phyloP scores from a whole-genome alignment of 306 rosid genomes.

The Acacia crassicarpa region DNA sequence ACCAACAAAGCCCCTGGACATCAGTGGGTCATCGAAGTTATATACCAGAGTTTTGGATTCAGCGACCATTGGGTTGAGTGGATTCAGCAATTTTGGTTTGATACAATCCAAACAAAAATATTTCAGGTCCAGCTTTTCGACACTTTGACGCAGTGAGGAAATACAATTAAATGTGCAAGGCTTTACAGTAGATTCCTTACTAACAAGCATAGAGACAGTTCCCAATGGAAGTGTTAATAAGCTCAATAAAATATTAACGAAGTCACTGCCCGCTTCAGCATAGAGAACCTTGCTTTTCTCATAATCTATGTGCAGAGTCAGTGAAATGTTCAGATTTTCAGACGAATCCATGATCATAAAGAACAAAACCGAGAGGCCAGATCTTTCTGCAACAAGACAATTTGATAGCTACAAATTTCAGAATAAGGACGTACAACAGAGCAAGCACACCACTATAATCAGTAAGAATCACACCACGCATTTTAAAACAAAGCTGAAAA shows the following conservation, averaged over 20 bases:
- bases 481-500: no score
- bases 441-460: no score
- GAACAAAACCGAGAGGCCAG: background rate
- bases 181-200: background rate
- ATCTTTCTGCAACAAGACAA: background rate
- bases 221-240: background rate
- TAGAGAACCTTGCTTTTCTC: background rate
- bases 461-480: no score
- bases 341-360: background rate
- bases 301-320: background rate
- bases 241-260: background rate
- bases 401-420: background rate
- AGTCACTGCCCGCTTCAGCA: background rate
- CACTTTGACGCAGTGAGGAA: background rate
- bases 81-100: background rate
- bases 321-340: background rate
- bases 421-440: no score
- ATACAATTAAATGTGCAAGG: background rate
- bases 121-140: background rate
- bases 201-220: background rate
- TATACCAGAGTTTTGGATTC: background rate
- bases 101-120: background rate
- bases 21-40: background rate
- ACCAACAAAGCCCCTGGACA: background rate
- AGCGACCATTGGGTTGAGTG: background rate